phyloP scores from a whole-genome alignment of 495 filamentous ascomycete genomes.

The Astrothelium macrocarpum region DNA sequence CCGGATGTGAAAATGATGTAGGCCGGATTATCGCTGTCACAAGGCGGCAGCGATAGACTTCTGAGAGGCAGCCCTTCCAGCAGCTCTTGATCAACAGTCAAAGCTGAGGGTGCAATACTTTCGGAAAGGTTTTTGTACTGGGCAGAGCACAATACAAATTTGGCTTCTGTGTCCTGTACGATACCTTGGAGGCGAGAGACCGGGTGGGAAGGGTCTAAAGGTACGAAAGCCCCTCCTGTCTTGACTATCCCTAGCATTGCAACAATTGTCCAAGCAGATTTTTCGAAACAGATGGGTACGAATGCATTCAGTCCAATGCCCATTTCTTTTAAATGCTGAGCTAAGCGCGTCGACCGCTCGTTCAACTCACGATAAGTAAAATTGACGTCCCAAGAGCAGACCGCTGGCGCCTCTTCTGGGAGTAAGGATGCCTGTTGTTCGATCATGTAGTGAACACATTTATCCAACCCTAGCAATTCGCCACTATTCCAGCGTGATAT shows the following conservation, averaged over 20 bases:
- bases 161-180: constrained; percentile 15
- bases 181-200: constrained; percentile 17
- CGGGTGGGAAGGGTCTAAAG: constrained; percentile 18
- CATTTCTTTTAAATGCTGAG: constrained; percentile 21
- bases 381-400: constrained; percentile 41
- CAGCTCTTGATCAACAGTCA: constrained; percentile 5
- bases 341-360: constrained; percentile 37
- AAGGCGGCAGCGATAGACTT: not conserved
- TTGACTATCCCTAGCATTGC: constrained; percentile 29
- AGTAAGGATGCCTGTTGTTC: constrained; percentile 30
- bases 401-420: constrained; percentile 33
- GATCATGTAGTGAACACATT: constrained; percentile 38
- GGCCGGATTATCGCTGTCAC: constrained; percentile 15
- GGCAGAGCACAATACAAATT: constrained; percentile 19
- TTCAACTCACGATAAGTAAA: constrained; percentile 45
- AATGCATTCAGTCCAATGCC: constrained; percentile 24
- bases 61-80: constrained; percentile 1
- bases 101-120: constrained; percentile 14
- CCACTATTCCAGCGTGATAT: constrained; percentile 39
- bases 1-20: constrained; percentile 44
- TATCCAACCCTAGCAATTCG: constrained; percentile 29
- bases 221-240: constrained; percentile 22
- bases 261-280: constrained; percentile 38
- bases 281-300: constrained; percentile 39
- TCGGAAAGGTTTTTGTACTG: constrained; percentile 16